Evolutionary conservation across 768 basidiomycete genomes (phyloP), one percentile per base, ranked within the genome.

Genomic region (Naematelia aurantialba): DNA sequence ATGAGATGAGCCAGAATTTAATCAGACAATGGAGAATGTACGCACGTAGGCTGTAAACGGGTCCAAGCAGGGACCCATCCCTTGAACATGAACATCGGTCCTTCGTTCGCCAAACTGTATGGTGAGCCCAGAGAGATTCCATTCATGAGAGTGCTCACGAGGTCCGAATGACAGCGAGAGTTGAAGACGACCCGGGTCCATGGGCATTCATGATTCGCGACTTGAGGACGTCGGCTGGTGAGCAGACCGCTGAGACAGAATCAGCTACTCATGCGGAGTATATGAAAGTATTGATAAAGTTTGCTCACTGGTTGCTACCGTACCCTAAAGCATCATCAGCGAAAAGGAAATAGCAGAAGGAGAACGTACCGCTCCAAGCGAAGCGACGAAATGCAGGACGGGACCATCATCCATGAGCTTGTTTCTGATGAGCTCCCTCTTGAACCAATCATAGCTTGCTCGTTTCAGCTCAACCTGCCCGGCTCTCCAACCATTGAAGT

Each of bases 361-460:
- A 13, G 79, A 13, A 59, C 85, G 54, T 72, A 89, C 89, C 48
- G 91, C 90, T 34, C 87, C 88, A 59, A 93, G 87, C 70, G 87
- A 88, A 1, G 91, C 91, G 0, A 87, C 84, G 66, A 91, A 90
- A 72, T 94, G 91, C 58, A 85, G 85, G 21, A 79, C 71, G 52
- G 91, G 89, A 68, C 91, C 91, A 66, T 94, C 91, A 0, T 86
- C 77, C 64, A 93, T 87, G 71, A 87, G 85, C 5, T 75, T 65
- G 2, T 84, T 85, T 75, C 85, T 85, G 50, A 92, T 76, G 4
- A 93, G 79, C 69, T 89, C 86, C 2, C 85, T 81, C 77, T 94
- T 94, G 84, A 91, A 91, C 75, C 88, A 90, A 76, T 94, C 91
- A 70, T 94, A 94, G 11, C 87, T 89, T 57, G 2, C n/a, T 24